Conservation (phyloP, 495 filamentous ascomycete species). For the Xylaria palmicola region DNA sequence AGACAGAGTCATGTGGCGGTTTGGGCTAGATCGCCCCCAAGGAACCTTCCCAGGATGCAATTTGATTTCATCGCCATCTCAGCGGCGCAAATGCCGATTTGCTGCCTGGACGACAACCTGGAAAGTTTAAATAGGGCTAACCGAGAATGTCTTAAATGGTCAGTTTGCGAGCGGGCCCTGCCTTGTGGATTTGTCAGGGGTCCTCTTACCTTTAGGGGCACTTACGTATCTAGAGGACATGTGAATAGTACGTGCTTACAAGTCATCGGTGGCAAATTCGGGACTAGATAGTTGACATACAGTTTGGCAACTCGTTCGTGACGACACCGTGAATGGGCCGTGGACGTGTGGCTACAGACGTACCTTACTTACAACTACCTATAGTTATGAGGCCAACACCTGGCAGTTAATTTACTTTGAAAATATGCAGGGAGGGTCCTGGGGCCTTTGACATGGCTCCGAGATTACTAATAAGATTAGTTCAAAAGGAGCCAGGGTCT, state of each 20-base stretch:
- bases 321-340: no score
- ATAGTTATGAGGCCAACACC: no score
- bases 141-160: neutral
- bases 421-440: neutral
- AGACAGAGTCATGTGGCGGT: neutral
- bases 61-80: neutral
- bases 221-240: no score
- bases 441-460: neutral
- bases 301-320: no score
- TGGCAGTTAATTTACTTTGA: no score
- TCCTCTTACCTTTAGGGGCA: no score
- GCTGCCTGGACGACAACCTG: neutral
- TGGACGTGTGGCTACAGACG: no score
- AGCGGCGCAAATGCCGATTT: neutral
- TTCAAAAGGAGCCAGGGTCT: neutral
- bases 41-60: neutral
- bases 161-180: neutral
- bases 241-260: no score
- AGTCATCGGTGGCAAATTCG: no score
- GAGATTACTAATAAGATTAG: neutral
- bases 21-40: neutral
- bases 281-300: no score
- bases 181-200: neutral
- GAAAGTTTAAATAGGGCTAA: conserved; percentile 2
- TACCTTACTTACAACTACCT: no score